Evolutionary conservation across 495 filamentous ascomycete species (phyloP).

Genomic region (Aspergillus ellipticus): DNA sequence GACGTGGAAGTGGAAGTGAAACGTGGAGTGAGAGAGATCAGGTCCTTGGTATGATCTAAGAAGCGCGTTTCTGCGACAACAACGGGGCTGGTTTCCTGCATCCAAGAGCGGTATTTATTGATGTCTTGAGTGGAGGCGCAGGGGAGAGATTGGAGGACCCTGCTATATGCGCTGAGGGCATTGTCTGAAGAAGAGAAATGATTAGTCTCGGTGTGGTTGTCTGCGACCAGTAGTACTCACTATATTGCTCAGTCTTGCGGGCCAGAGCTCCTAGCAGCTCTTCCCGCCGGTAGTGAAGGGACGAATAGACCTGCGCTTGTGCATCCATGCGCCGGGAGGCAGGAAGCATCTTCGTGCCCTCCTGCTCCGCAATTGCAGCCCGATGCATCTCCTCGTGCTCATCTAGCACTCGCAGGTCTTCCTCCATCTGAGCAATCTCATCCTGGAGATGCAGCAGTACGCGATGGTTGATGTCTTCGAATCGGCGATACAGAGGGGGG

Average conservation of each 20-base stretch:
- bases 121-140: constrained; percentile 56
- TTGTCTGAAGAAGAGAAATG: constrained; percentile 47
- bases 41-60: constrained; percentile 60
- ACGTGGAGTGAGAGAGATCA: constrained; percentile 52
- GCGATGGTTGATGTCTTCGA: constrained; percentile 80
- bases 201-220: constrained; percentile 2
- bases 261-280: constrained; percentile 68
- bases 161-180: constrained; percentile 65
- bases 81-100: constrained; percentile 58
- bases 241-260: constrained; percentile 79
- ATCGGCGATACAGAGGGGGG: constrained; percentile 78
- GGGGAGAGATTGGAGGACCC: constrained; percentile 52
- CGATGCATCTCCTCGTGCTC: constrained; percentile 64
- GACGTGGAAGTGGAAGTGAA: constrained; percentile 14
- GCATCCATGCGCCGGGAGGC: constrained; percentile 63
- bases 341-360: constrained; percentile 44
- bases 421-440: constrained; percentile 76
- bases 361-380: constrained; percentile 49
- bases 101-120: constrained; percentile 62
- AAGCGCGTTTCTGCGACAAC: constrained; percentile 65
- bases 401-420: constrained; percentile 68
- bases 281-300: constrained; percentile 68
- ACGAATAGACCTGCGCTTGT: constrained; percentile 56
- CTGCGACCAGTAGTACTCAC: constrained; percentile 46
- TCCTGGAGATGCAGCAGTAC: constrained; percentile 83